Evolutionary conservation across 2,329 filamentous ascomycete species (phyloP), one percentile per base, ranked within the genome.

Genomic region (Colletotrichum simmondsii): DNA sequence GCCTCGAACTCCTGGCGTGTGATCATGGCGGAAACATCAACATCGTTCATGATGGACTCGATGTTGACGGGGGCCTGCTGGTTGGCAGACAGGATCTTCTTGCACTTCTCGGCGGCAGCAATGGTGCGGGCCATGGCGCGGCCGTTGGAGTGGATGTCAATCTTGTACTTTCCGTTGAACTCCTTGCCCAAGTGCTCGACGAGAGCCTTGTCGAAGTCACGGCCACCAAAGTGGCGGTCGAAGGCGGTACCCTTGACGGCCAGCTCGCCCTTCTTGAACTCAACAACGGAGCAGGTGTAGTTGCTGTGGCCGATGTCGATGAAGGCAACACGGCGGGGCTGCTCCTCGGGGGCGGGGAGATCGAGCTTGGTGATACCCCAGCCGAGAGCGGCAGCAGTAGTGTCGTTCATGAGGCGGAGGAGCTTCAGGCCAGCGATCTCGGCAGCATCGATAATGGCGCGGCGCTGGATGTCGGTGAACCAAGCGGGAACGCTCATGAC

Each of bases 311-410:
- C 97, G 77, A 99, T 94, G 84, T 99, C 97, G 85, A 99, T 86
- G 80, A 99, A 98, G 77, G 91, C 92, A 68, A 98, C 95, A 69
- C 96, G 92, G 80, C 94, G 92, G 74, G 97, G 95, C 88, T 95
- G 95, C 91, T 98, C 95, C 79, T 98, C 97, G 54, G 93, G 89
- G 32, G 87, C 87, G 71, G 95, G 97, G 42, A 99, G 92, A 83
- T 99, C 97, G 74, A 95, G 89, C 89, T 99, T 98, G 79, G 97
- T 98, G 87, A 99, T 98, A 83, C 97, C 97, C 84, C 95, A 99
- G 76, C 97, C 97, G 58, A 99, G 92, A 75, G 97, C 97, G 75
- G 95, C 95, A 73, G 97, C 97, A 64, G 97, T 98, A 77, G 95
- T 98, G 86, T 98, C 97, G 87, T 99, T 99, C 89, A 99, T 97